These are phyloP conservation scores for Schwanniomyces vanrijiae DNA, from an alignment of 805 yeast genomes.

Conservation along the genomic window DNA sequence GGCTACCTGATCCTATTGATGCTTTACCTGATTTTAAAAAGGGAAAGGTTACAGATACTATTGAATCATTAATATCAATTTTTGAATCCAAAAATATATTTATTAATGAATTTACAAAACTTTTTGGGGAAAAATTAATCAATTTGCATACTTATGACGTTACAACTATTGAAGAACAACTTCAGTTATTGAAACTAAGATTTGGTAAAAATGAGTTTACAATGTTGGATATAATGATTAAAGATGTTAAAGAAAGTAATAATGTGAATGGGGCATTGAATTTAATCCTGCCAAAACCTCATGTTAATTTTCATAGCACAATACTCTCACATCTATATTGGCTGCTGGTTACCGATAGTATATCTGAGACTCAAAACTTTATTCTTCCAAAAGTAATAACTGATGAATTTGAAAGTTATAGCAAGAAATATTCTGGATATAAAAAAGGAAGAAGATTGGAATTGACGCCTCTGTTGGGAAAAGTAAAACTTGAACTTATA, in stretches of 20 bases:
- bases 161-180: constrained; percentile 37
- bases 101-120: constrained; percentile 59
- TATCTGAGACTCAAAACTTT: constrained; percentile 37
- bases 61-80: constrained; percentile 69
- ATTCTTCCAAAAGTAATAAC: constrained; percentile 49
- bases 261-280: constrained; percentile 33
- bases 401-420: constrained; percentile 43
- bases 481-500: constrained; percentile 55
- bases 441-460: constrained; percentile 61
- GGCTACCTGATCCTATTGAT: constrained; percentile 88
- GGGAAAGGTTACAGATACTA: constrained; percentile 60
- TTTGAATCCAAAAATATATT: constrained; percentile 70
- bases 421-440: constrained; percentile 37
- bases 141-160: constrained; percentile 40
- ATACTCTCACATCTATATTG: constrained; percentile 79
- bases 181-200: constrained; percentile 57
- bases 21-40: constrained; percentile 83
- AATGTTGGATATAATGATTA: constrained; percentile 80
- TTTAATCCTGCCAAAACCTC: background rate
- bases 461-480: constrained; percentile 59
- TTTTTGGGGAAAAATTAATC: constrained; percentile 60
- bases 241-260: constrained; percentile 63
- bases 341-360: constrained; percentile 53
- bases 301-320: constrained; percentile 47
- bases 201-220: constrained; percentile 69